These are phyloP conservation scores for Coemansia sp. DNA, from an alignment of 192 early-diverging fungal species.

Conservation along the genomic window DNA sequence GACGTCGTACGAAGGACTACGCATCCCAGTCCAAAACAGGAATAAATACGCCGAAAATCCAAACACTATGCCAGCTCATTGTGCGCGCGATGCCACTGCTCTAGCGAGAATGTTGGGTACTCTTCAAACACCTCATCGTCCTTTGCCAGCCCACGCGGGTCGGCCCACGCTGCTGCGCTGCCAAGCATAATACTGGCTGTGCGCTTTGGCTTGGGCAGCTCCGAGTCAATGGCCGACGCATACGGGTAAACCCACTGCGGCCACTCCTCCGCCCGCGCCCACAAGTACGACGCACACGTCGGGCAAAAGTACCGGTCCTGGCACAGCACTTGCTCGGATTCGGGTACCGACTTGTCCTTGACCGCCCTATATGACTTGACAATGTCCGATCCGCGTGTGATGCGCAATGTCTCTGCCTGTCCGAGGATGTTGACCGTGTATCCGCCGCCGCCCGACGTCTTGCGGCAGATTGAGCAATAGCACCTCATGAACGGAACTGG, in stretches of 20 bases:
- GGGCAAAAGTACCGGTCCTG: slow-evolving; percentile 58
- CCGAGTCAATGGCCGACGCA: slow-evolving; percentile 60
- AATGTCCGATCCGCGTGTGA: slow-evolving; percentile 32
- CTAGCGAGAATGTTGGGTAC: slow-evolving; percentile 55
- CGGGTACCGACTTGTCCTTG: slow-evolving; percentile 34
- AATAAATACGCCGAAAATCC: no score
- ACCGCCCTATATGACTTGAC: slow-evolving; percentile 48
- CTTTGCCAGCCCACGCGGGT: slow-evolving; percentile 20
- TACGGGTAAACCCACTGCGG: slow-evolving; percentile 43
- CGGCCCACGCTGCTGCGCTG: slow-evolving; percentile 50
- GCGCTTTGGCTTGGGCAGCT: slow-evolving; percentile 43
- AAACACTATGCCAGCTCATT: slow-evolving; percentile 5
- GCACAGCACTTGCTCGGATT: slow-evolving; percentile 41
- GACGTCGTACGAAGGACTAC: no score
- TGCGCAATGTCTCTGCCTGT: slow-evolving; percentile 29
- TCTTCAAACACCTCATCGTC: slow-evolving; percentile 46
- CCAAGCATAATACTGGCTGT: slow-evolving; percentile 48
- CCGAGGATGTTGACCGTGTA: slow-evolving; percentile 59
- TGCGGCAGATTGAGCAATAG: slow-evolving; percentile 66
- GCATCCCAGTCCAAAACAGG: no score
- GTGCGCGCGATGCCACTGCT: slow-evolving; percentile 59
- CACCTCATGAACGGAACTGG: slow-evolving; percentile 60
- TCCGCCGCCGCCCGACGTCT: slow-evolving; percentile 60
- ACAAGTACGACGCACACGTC: slow-evolving; percentile 57
- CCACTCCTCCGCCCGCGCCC: slow-evolving; percentile 29